Percentiles rank a stretch among this genome's conserved stretches.
These are phyloP conservation scores for Alternaria sp. DNA, from an alignment of 2,329 filamentous ascomycete species.

Conservation along the genomic window DNA sequence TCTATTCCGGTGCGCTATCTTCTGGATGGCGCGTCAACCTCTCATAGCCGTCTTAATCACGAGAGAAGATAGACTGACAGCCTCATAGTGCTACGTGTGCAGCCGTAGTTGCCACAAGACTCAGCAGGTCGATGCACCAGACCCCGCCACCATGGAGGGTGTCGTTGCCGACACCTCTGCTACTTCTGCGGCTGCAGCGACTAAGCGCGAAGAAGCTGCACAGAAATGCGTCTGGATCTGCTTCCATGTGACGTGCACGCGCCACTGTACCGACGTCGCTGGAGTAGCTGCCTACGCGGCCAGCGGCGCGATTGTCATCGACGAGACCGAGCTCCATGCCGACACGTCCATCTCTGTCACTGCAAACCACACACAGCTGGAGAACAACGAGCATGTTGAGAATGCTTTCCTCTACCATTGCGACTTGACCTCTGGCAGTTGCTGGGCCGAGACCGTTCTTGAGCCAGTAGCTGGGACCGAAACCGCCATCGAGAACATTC, in stretches of 20 bases:
- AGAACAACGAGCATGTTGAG: background rate
- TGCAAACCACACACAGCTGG: background rate
- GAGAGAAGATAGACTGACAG: background rate
- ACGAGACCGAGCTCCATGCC: background rate
- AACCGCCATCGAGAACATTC: background rate
- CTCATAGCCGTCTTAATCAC: background rate
- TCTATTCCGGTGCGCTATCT: background rate
- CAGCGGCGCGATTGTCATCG: constrained; percentile 1
- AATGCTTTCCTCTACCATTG: background rate
- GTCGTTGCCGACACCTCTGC: background rate
- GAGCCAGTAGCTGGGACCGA: background rate
- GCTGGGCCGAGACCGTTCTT: background rate
- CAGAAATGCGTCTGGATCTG: background rate
- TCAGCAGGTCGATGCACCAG: background rate
- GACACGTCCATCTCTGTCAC: background rate
- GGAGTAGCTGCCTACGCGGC: background rate
- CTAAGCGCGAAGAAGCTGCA: background rate
- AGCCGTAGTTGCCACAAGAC: background rate
- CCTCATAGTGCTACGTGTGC: background rate
- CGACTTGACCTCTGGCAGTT: background rate
- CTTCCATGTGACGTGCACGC: background rate
- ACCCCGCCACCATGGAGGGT: background rate
- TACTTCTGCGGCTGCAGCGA: background rate
- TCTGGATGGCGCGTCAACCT: background rate
- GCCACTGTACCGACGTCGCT: background rate